Percentiles rank a stretch among this genome's conserved stretches.
Conservation (phyloP, 306 rosid genomes). For the Trifolium pratense region DNA sequence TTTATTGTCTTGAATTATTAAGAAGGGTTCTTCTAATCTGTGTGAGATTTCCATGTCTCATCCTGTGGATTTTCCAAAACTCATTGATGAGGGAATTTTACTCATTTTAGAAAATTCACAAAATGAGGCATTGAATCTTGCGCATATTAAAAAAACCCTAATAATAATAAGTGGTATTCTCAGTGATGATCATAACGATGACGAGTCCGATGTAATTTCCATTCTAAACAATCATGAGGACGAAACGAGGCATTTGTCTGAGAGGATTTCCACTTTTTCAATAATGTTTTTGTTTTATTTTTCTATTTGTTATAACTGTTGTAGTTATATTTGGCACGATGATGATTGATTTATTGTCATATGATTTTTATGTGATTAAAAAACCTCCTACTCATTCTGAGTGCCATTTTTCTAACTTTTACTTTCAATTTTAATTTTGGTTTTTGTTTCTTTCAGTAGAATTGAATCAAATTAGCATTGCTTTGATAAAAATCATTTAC, state of each 20-base stretch:
- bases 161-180: constrained; percentile 68
- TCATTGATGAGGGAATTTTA: too few species aligned
- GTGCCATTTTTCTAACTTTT: neutral
- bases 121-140: too few species aligned
- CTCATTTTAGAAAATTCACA: too few species aligned
- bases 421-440: too few species aligned
- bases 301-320: neutral
- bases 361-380: neutral
- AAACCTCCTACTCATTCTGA: constrained; percentile 11
- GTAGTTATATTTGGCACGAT: constrained; percentile 46
- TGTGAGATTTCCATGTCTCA: too few species aligned
- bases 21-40: too few species aligned
- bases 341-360: constrained; percentile 48
- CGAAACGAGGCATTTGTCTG: constrained; percentile 98
- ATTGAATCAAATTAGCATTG: too few species aligned
- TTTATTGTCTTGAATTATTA: neutral
- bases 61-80: too few species aligned
- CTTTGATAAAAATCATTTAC: too few species aligned
- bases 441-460: too few species aligned
- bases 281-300: neutral
- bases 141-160: too few species aligned
- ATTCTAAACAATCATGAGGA: constrained; percentile 71
- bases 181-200: constrained; percentile 78
- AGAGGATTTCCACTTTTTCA: constrained; percentile 49
- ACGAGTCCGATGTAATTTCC: constrained; percentile 86